These are phyloP conservation scores for Monosporascus sp. DNA, from an alignment of 2,329 filamentous ascomycete genomes.

Conservation along the genomic window DNA sequence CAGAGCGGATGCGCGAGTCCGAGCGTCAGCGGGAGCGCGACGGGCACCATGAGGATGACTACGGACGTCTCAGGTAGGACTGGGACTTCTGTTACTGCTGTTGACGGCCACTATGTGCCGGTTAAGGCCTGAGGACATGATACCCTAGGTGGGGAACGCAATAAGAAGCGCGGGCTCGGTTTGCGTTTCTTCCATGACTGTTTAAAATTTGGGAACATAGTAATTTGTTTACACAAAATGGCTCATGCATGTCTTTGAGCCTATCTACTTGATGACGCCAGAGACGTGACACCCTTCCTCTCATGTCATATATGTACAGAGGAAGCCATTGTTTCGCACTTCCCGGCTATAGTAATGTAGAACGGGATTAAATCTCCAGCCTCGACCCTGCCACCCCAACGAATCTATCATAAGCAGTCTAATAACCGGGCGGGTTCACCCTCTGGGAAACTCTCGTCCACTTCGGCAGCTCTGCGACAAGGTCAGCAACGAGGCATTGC, in stretches of 20 bases:
- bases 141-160: not conserved
- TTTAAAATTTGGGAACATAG: not conserved
- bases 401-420: conserved; percentile 24
- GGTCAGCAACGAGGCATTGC: conserved; percentile 4
- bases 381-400: not conserved
- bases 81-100: no score
- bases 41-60: conserved; percentile 49
- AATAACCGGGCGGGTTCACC: conserved; percentile 92
- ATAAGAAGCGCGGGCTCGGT: not conserved
- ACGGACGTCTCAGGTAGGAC: conserved; percentile 48
- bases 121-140: not conserved
- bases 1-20: conserved; percentile 32
- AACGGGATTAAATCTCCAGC: conserved; percentile 1
- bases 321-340: conserved; percentile 1
- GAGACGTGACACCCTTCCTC: not conserved
- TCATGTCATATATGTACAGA: conserved; percentile 3
- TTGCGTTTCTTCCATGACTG: not conserved
- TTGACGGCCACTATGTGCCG: no score
- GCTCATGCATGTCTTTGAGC: not conserved
- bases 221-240: not conserved
- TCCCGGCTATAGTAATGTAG: conserved; percentile 16
- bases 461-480: conserved; percentile 65
- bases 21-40: conserved; percentile 38
- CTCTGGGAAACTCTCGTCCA: conserved; percentile 95
- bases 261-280: not conserved